Evolutionary conservation across 2,329 filamentous ascomycete genomes (phyloP), one percentile per base, ranked within the genome.

Genomic region (Myrmaecium sp.): DNA sequence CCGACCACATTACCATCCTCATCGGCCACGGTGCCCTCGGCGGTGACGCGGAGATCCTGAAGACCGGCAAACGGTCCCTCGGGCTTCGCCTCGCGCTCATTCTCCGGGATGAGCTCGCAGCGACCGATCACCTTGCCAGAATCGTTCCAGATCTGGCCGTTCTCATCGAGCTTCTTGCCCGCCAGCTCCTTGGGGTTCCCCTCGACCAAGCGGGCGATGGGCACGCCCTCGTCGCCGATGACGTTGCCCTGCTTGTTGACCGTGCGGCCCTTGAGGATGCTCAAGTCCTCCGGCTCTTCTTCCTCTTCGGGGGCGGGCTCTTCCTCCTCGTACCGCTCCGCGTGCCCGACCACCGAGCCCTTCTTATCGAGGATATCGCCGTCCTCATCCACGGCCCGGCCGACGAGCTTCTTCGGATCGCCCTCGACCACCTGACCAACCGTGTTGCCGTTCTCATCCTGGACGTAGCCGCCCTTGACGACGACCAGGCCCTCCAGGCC

Each of bases 121-220:
- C 62, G 64, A 33, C 75, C 75, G 31, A 81, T 64, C 24, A 79
- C 57, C 31, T 77, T 69, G 23, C 76, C 76, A n/a, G 62, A 66
- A 45, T 81, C 75, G 43, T 74, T 76, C 54, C 73, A 69, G 36
- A 81, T 66, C 41, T 77, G 68, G 18, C 76, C 76, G 16, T 78
- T 55, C 48, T 71, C 75, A 46, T 81, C 72, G 40, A 73, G 71
- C 64, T 75, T 74, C 41, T 67, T 69, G 15, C 75, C 75, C 6
- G 69, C 52, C 21, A 81, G 62, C 28, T 65, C 61, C 47, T 67
- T 66, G 18, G 66, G 43, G 33, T 74, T 67, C 9, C 76, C 76
- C 43, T 80, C 72, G 12, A 79, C 49, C 2, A 82, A 62, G 20
- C 70, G 67, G 18, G 70, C 76, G 33, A 67, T 47, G n/a, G 58